Base-by-base conservation (phyloP, 1,284 basidiomycete genomes). In the Albatrellus sp. region DNA sequence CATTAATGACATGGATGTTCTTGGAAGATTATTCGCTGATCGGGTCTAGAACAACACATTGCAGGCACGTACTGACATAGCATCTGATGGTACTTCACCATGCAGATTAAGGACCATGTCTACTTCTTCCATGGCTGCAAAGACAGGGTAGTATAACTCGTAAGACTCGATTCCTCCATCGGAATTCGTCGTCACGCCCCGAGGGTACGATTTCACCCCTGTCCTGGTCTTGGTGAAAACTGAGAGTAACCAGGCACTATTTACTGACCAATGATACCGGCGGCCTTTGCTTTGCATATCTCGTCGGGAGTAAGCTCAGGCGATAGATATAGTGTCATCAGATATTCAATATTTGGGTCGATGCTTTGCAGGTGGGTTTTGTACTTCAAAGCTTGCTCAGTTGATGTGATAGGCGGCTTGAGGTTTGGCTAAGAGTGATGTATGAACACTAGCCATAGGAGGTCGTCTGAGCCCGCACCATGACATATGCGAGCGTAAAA, bases 181-280 rank as follows among this genome's bases (percentile, higher is more conserved):
- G 31, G 90, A 96, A 65, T 98, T 97, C 42, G 96, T 99, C 8
- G 96, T 99, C 1, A 99, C 96, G 11, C 96, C 96, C 51, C 90
- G 75, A 40, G 96, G 96, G 61, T 98, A 99, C 19, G 88, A 92
- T 67, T 98, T 98, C 55, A 98, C 91, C 34, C 96, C 93, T 81
- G 9, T 24, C 24, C 24, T 24, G 7, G 24, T 24, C 24, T 24
- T 24, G 4, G 24, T 24, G 24, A 24, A 35, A 36, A 14, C 32
- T 24, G 29, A 43, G 45, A 44, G 47, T 33, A 46, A 31, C 37
- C 37, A 28, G 32, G 28, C 36, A 28, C 24, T 42, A 29, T 46
- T 32, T 39, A 55, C 73, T 46, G 49, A 84, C 83, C 86, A 42
- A 74, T 73, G 54, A 98, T 77, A n/a, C 93, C 93, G 14, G 83